A percentile compares a stretch with the other conserved stretches of the same genome.
Evolutionary conservation across 257 asterid species (phyloP).

Genomic region (Capsicum baccatum): DNA sequence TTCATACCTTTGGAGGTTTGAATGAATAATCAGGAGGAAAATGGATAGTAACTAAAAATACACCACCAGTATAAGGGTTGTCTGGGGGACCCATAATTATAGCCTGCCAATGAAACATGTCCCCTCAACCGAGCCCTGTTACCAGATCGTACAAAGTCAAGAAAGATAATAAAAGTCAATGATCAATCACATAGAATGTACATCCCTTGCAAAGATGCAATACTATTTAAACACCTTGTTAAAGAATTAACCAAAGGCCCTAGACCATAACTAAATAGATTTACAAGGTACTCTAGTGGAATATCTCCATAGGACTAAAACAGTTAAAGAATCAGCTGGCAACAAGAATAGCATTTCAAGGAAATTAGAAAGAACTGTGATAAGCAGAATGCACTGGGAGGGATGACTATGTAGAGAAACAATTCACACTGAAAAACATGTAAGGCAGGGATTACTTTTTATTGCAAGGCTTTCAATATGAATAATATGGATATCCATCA

Average conservation of each 20-base stretch:
- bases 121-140: conserved; percentile 82
- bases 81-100: conserved; percentile 84
- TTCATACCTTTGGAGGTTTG: conserved; percentile 73
- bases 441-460: not conserved
- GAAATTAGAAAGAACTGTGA: not conserved
- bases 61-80: conserved; percentile 83
- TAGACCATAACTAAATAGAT: not conserved
- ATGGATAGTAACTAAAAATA: conserved; percentile 70
- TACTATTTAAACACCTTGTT: not conserved
- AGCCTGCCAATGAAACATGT: conserved; percentile 88
- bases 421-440: not conserved
- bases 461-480: not conserved
- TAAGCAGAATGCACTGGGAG: not conserved
- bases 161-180: not conserved
- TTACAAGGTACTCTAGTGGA: not conserved
- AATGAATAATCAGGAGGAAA: conserved; percentile 83
- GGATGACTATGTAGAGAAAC: not conserved
- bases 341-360: not conserved
- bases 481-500: conserved; percentile 6
- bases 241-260: not conserved
- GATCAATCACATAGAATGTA: not conserved
- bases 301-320: not conserved
- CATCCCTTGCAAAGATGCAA: not conserved
- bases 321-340: not conserved
- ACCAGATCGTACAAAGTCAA: conserved; percentile 19